phyloP scores from a whole-genome alignment of 2,329 filamentous ascomycete species.

The Alternaria sp. region DNA sequence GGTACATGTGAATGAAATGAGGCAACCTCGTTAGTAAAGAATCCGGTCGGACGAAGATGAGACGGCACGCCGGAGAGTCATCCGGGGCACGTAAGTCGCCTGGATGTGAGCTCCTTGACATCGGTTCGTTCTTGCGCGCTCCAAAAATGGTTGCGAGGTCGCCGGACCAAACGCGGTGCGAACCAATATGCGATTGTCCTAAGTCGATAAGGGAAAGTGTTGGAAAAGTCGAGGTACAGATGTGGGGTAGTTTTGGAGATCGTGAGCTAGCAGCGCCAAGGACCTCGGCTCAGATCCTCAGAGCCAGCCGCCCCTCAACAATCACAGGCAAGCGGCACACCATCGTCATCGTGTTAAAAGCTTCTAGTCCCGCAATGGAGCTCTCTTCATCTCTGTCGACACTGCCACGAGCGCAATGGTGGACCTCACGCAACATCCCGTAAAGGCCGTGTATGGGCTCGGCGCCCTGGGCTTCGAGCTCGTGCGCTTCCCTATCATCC shows the following conservation, averaged over 20 bases:
- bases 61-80: background rate
- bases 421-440: constrained; percentile 44
- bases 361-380: background rate
- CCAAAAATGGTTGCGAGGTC: accelerated
- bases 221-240: background rate
- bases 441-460: constrained; percentile 50
- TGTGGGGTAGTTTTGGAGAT: background rate
- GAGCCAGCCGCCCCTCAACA: background rate
- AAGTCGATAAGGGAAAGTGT: background rate
- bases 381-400: background rate
- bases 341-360: background rate
- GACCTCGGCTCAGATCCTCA: background rate
- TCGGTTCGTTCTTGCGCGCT: background rate
- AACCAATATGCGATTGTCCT: background rate
- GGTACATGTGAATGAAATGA: too few species aligned
- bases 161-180: background rate
- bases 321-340: background rate
- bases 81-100: background rate
- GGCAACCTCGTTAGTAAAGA: accelerated
- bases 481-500: constrained; percentile 48
- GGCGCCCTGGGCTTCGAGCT: constrained; percentile 44
- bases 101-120: too few species aligned
- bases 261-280: background rate
- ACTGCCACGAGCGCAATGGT: constrained; percentile 5
- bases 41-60: too few species aligned